phyloP scores from a whole-genome alignment of 768 basidiomycete genomes.

The Polyporus arcularius region DNA sequence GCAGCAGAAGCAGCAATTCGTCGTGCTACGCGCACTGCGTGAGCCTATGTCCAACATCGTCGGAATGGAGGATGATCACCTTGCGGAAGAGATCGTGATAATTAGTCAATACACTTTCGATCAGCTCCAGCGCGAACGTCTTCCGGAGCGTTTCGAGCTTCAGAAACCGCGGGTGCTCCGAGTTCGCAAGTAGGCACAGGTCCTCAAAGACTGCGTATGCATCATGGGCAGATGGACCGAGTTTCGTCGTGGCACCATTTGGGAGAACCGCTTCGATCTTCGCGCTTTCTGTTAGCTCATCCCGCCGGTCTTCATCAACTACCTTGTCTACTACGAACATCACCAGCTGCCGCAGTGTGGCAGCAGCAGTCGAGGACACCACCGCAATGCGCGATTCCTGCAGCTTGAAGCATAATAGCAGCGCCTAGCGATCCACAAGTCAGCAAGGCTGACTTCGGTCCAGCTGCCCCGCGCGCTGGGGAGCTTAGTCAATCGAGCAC shows the following conservation, averaged over 20 bases:
- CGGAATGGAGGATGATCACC: slow-evolving; percentile 38
- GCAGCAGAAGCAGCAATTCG: slow-evolving; percentile 84
- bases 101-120: slow-evolving; percentile 94
- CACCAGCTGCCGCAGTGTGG: slow-evolving; percentile 91
- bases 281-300: slow-evolving; percentile 33
- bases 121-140: slow-evolving; percentile 95
- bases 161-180: slow-evolving; percentile 78
- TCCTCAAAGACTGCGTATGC: slow-evolving; percentile 91
- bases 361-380: slow-evolving; percentile 95
- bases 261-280: slow-evolving; percentile 58
- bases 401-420: slow-evolving; percentile 92
- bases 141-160: slow-evolving; percentile 82
- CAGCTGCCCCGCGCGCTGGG: neutral
- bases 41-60: neutral
- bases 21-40: slow-evolving; percentile 51
- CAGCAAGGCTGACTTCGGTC: neutral
- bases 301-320: slow-evolving; percentile 67
- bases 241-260: slow-evolving; percentile 59
- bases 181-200: slow-evolving; percentile 84
- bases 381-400: slow-evolving; percentile 96
- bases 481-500: slow-evolving; percentile 28
- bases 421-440: slow-evolving; percentile 51
- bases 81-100: slow-evolving; percentile 84
- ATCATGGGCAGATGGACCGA: slow-evolving; percentile 80
- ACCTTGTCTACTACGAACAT: slow-evolving; percentile 99